A percentile compares a stretch with the other conserved stretches of the same genome.
phyloP scores from a whole-genome alignment of 176 grass and related monocot genomes.

The Bothriochloa decipiens region DNA sequence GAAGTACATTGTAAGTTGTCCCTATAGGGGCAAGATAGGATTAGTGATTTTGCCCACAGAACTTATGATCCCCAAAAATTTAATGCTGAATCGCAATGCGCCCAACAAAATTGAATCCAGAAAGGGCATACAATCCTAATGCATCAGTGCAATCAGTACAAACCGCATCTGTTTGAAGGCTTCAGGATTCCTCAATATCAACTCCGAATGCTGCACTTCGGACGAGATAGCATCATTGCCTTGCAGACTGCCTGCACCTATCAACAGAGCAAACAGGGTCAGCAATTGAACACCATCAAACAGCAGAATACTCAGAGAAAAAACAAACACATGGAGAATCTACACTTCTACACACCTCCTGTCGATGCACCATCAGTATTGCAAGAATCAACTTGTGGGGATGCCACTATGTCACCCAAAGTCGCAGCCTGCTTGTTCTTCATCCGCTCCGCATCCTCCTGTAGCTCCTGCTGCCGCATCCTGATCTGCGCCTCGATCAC shows the following conservation, averaged over 20 bases:
- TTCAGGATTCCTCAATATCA: constrained; percentile 43
- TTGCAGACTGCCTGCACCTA: constrained; percentile 35
- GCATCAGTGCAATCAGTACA: neutral
- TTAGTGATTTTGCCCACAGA: neutral
- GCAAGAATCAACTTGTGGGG: constrained; percentile 32
- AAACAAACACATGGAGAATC: neutral
- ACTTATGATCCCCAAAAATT: neutral
- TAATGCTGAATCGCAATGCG: neutral
- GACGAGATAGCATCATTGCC: constrained; percentile 42
- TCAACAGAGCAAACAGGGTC: constrained; percentile 30
- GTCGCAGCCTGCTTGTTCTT: constrained; percentile 61
- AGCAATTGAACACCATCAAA: constrained; percentile 14
- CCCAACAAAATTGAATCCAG: neutral
- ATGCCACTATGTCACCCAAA: constrained; percentile 4
- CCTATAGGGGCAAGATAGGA: neutral
- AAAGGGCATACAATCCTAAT: neutral
- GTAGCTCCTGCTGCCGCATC: constrained; percentile 84
- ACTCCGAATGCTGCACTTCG: constrained; percentile 46
- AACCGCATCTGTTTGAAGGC: constrained; percentile 51
- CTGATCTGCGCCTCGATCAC: constrained; percentile 95
- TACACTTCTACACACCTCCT: constrained; percentile 33
- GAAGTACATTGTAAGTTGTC: constrained; percentile 6
- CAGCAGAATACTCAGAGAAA: neutral
- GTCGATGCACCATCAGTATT: constrained; percentile 42
- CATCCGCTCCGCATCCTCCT: constrained; percentile 67